phyloP scores from a whole-genome alignment of 139 green algal species.

The Chlamydomonas applanata region DNA sequence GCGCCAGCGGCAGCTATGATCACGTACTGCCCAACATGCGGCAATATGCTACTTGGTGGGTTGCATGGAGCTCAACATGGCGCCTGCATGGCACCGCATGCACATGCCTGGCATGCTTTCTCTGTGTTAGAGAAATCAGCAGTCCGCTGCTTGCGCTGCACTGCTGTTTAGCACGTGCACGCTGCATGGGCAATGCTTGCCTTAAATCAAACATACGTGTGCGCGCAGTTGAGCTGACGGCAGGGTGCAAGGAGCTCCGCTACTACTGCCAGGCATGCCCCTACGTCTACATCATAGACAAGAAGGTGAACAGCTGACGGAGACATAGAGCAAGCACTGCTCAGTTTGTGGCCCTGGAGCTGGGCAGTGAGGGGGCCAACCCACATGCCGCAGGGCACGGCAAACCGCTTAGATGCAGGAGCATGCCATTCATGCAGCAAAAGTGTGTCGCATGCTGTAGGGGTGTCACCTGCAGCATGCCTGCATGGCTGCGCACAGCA shows the following conservation, averaged over 20 bases:
- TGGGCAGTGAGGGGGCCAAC: too few relatives aligned
- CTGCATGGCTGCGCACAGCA: too few relatives aligned
- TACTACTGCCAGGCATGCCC: slow-evolving; percentile 81
- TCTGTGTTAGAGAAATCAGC: background rate
- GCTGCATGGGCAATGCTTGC: background rate
- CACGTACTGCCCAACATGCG: slow-evolving; percentile 84
- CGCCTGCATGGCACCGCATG: background rate
- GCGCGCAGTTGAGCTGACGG: slow-evolving; percentile 60
- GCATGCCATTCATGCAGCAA: too few relatives aligned
- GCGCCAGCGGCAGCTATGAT: slow-evolving; percentile 30
- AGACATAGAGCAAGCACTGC: too few relatives aligned
- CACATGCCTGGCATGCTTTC: too few relatives aligned
- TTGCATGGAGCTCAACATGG: background rate
- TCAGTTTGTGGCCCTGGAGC: too few relatives aligned
- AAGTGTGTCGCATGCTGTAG: too few relatives aligned
- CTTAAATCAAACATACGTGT: background rate
- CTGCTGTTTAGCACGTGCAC: background rate
- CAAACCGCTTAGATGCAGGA: too few relatives aligned
- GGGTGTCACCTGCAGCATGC: too few relatives aligned
- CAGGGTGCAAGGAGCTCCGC: slow-evolving; percentile 55
- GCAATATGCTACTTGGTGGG: slow-evolving; percentile 81
- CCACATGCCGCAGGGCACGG: too few relatives aligned
- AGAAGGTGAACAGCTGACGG: slow-evolving; percentile 49
- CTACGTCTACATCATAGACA: slow-evolving; percentile 80
- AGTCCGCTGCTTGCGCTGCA: too few relatives aligned